Base-by-base conservation (phyloP, 2,329 filamentous ascomycete genomes). In the Helotiales sp. region DNA sequence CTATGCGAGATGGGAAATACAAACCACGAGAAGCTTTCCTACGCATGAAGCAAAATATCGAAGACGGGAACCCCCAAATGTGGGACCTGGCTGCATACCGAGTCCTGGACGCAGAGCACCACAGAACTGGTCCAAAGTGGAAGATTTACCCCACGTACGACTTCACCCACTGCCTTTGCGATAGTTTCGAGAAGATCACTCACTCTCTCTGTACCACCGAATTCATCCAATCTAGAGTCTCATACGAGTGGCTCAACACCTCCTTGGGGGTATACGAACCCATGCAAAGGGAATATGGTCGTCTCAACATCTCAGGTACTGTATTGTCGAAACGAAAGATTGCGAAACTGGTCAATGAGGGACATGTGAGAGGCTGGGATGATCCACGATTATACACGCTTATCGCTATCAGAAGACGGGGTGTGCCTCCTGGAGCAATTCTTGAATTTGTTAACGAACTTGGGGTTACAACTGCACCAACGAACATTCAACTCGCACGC, bases 71-170 rank as follows among this genome's bases (percentile, higher is more conserved):
- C 72, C 92, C 93, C 6, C 91, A 96, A 74, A 93, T 96, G 90
- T 97, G 93, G 93, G 93, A 98, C 78, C 76, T 96, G 54, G 90
- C 90, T 1, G 93, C 93, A 15, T 98, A 96, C 74, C 86, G 93
- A 60, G 87, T 98, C 55, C 81, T 91, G 60, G 83, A 88, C 68
- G 86, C 90, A 40, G 76, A 83, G 57, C 91, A 96, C 71, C 86
- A 91, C 73, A 84, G 90, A 33, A 96, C 93, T 0, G 91, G 90
- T 29, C 79, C 83, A 63, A 86, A 88, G 70, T 98, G 93, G 92
- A 88, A 86, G 73, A 96, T 97, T 62, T 97, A 96, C 72, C 95
- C 95, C 0, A 96, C 93, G 0, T 97, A 97, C 70, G 93, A 96
- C 72, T 96, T 96, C 71, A 89, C 89, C 0, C 91, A 96, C 77